A percentile compares a stretch with the other conserved stretches of the same genome.
These are phyloP conservation scores for Entomophthora muscae DNA, from an alignment of 371 early-diverging fungal genomes.

Conservation along the genomic window DNA sequence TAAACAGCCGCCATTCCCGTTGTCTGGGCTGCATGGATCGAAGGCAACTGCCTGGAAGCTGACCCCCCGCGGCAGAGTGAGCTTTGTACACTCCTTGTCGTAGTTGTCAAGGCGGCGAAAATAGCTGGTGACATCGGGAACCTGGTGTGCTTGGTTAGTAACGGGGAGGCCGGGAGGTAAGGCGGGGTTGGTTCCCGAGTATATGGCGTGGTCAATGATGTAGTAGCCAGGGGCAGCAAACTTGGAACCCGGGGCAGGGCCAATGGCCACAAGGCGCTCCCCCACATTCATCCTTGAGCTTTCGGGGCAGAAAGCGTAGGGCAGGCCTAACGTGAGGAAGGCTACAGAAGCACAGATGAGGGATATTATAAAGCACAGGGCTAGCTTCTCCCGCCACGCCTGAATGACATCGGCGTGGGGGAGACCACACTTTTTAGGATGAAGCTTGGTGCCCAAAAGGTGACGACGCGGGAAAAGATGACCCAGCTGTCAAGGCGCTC, in stretches of 20 bases:
- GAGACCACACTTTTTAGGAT: constrained; percentile 26
- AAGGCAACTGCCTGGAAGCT: neutral
- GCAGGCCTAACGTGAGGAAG: constrained; percentile 39
- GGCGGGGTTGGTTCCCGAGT: neutral
- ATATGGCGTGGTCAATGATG: neutral
- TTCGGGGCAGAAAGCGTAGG: constrained; percentile 28
- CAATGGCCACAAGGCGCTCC: neutral
- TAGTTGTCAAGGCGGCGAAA: neutral
- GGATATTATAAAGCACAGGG: constrained; percentile 51
- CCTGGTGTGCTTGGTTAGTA: neutral
- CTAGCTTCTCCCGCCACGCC: constrained; percentile 86
- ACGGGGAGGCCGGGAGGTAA: neutral
- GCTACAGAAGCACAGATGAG: constrained; percentile 36
- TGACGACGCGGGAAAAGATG: constrained; percentile 48
- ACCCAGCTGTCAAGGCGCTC: constrained; percentile 51
- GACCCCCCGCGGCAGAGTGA: neutral
- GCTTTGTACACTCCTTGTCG: neutral
- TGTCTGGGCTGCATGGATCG: neutral
- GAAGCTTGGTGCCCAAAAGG: constrained; percentile 60
- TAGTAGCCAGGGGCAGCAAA: neutral
- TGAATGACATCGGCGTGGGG: constrained; percentile 44
- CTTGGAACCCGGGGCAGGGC: neutral
- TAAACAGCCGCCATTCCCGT: neutral
- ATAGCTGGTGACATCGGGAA: constrained; percentile 3
- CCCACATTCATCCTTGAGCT: neutral